Evolutionary conservation across 2,329 filamentous ascomycete genomes (phyloP), one percentile per base, ranked within the genome.

Genomic region (Talaromyces sp.): DNA sequence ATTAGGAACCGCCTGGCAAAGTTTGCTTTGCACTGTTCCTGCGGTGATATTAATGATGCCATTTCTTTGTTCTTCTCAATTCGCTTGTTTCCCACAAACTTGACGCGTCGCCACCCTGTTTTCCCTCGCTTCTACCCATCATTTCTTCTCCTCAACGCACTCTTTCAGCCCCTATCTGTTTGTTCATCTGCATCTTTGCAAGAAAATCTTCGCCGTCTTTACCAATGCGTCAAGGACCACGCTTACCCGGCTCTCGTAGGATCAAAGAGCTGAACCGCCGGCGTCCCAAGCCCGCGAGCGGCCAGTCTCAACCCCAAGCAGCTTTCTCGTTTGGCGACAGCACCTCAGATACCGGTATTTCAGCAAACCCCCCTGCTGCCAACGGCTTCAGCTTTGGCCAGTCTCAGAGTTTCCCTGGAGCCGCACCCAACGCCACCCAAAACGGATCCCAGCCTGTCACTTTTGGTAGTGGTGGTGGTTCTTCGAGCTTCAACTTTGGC

Each of bases 361-460:
- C 67, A 24, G 56, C 57, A 24, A 58, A 63, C 21, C 64, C 68
- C 56, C 59, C 65, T 11, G 56, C 65, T 26, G 61, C 69, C n/a
- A 73, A 72, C 61, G 68, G 70, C 7, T 72, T 74, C 52, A 58
- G 64, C 29, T 75, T 75, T 62, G 70, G 71, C n/a, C 70, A 74
- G 61, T 71, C 70, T 50, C 73, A 73, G 59, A 73, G 69, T 58
- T 75, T 75, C 55, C 69, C 68, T 51, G 69, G 68, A 58, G 66
- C 68, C 24, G 17, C 61, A 50, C 61, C 68, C 58, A 64, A 54
- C 53, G 57, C 66, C 24, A 62, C 58, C 29, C 64, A 68, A 31
- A 72, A 68, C 63, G 66, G 68, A 35, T 60, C 65, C 11, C 65
- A 69, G 29, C 68, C 70, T 19, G 66, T 73, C 57, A 60, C 69